Percentiles rank a stretch among this genome's conserved stretches.
Conservation (phyloP, 306 rosid genomes). For the Sindora glabra region DNA sequence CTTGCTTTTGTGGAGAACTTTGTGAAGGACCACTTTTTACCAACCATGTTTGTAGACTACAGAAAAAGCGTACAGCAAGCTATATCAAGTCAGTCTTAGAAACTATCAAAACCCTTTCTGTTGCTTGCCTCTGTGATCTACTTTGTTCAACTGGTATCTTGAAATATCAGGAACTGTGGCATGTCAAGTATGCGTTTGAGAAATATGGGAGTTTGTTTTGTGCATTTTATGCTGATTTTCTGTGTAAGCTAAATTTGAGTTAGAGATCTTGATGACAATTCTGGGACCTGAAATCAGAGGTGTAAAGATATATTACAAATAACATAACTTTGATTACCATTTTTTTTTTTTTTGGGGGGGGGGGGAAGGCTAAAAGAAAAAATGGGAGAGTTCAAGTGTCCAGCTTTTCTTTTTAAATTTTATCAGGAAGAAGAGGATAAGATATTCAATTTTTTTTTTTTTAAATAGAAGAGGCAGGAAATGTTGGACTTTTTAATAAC, state of each 20-base stretch:
- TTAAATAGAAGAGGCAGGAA: too few relatives aligned
- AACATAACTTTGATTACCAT: too few relatives aligned
- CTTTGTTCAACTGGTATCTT: slow-evolving; percentile 1
- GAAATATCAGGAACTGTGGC: neutral
- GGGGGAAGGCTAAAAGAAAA: neutral
- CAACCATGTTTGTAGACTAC: slow-evolving; percentile 98
- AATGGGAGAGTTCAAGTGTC: too few relatives aligned
- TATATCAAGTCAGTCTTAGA: slow-evolving; percentile 86
- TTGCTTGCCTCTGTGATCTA: slow-evolving; percentile 1
- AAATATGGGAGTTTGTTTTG: slow-evolving; percentile 7
- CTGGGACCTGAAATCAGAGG: neutral
- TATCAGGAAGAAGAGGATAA: too few relatives aligned
- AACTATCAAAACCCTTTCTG: slow-evolving; percentile 17
- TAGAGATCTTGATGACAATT: neutral
- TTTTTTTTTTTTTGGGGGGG: neutral
- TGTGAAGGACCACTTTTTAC: slow-evolving; percentile 95
- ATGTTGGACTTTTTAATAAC: neutral
- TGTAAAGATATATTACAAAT: neutral
- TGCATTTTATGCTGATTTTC: neutral
- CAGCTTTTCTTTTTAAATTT: too few relatives aligned
- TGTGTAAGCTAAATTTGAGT: neutral
- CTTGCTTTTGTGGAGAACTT: slow-evolving; percentile 95
- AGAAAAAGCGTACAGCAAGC: slow-evolving; percentile 98
- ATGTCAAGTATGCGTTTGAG: slow-evolving; percentile 1
- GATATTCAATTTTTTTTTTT: too few relatives aligned